Conservation (phyloP, 169 alveolate species). For the Plasmodium vivax region DNA sequence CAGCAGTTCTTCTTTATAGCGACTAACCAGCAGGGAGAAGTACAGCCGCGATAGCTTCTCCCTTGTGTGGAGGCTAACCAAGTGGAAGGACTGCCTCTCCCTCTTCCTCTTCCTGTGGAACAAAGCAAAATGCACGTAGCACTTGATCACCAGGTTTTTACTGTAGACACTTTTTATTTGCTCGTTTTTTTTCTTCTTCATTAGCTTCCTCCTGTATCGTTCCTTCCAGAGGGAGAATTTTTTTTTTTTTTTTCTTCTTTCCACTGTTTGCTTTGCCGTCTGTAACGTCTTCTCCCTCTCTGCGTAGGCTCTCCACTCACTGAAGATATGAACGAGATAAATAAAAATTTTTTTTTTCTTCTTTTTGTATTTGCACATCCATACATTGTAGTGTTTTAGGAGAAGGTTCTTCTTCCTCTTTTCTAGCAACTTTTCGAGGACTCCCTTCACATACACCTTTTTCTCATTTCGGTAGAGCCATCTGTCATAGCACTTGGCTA, state of each 20-base stretch:
- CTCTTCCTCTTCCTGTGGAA: slow-evolving; percentile 30
- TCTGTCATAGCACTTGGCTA: slow-evolving; percentile 16
- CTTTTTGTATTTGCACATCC: slow-evolving; percentile 38
- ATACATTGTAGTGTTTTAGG: background rate
- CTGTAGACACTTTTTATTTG: slow-evolving; percentile 47
- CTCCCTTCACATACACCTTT: slow-evolving; percentile 7
- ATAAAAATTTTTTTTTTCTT: slow-evolving; percentile 45
- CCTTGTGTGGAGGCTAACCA: background rate
- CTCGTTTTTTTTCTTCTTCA: slow-evolving; percentile 24
- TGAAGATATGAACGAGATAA: slow-evolving; percentile 42
- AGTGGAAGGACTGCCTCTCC: background rate
- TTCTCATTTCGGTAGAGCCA: slow-evolving; percentile 41
- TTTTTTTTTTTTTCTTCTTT: slow-evolving; percentile 16
- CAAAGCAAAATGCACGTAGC: slow-evolving; percentile 48
- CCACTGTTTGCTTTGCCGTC: background rate
- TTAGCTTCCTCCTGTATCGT: background rate
- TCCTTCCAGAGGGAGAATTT: slow-evolving; percentile 24
- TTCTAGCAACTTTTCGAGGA: background rate
- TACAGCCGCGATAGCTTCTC: background rate
- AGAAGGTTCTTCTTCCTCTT: slow-evolving; percentile 3
- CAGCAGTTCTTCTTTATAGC: slow-evolving; percentile 11
- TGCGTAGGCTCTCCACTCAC: slow-evolving; percentile 54
- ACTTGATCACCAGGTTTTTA: slow-evolving; percentile 42
- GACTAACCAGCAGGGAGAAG: slow-evolving; percentile 4
- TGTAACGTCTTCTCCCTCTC: background rate